Conservation (phyloP, 768 basidiomycete genomes). For the Sporobolomyces roseus region DNA sequence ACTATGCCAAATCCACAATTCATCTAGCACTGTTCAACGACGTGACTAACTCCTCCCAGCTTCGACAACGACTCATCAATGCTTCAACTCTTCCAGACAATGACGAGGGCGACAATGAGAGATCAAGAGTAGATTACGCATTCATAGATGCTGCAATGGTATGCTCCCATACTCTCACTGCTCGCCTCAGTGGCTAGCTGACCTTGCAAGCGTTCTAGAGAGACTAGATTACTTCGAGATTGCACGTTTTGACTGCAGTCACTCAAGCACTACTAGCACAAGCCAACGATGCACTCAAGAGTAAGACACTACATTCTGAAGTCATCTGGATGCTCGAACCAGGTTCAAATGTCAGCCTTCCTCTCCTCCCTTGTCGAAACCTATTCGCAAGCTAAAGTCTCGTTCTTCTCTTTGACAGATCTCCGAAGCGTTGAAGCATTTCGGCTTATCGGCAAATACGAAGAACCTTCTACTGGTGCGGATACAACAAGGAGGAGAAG, state of each 20-base stretch:
- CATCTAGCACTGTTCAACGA: constrained; percentile 65
- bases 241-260: constrained; percentile 79
- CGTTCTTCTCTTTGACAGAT: constrained; percentile 57
- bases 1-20: constrained; percentile 50
- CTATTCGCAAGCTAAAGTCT: neutral
- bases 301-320: constrained; percentile 86
- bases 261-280: constrained; percentile 73
- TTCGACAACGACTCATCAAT: constrained; percentile 65
- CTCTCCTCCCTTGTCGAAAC: neutral
- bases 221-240: constrained; percentile 68
- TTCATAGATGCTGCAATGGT: constrained; percentile 85
- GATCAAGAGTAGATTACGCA: constrained; percentile 78
- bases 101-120: constrained; percentile 61
- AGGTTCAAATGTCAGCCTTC: constrained; percentile 66
- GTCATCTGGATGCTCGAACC: constrained; percentile 82
- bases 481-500: constrained; percentile 53
- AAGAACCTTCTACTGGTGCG: constrained; percentile 68
- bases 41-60: constrained; percentile 61
- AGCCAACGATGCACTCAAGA: constrained; percentile 60
- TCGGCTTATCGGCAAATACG: constrained; percentile 70
- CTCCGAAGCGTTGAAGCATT: constrained; percentile 76
- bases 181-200: too few species aligned
- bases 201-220: neutral
- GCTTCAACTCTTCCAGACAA: constrained; percentile 62
- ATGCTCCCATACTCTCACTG: constrained; percentile 45